Base-by-base conservation (phyloP, 306 rosid species). In the Acacia confusa region DNA sequence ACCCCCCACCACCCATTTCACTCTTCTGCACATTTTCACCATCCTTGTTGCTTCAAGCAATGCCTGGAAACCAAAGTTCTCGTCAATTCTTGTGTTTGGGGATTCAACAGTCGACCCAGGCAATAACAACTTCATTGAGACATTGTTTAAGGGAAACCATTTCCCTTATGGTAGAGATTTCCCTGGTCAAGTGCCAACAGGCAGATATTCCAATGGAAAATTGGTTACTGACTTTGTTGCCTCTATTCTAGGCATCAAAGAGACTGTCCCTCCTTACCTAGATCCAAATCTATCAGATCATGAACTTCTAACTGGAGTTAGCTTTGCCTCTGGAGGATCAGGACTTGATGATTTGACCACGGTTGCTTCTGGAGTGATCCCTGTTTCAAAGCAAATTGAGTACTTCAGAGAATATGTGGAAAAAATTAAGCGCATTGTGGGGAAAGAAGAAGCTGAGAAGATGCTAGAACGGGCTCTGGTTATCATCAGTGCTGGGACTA, bases 191-290 rank as follows among this genome's bases (percentile, higher is more conserved):
- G 63, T 81, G 8, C 80, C 91, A 0, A 90, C 88, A 1, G 97
- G 97, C 3, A 88, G 97, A 82, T 94, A 86, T 30, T 88, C 90
- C 0, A 84, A 92, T 75, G 94, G 95, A 65, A 94, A 92, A 85
- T 80, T 89, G 9, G 82, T 82, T 12, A 79, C 92, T 13, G 95
- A 92, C 45, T 80, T 92, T 50, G 4, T 89, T 68, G 92, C 97
- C 16, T 88, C 92, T 16, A 0, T 19, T 24, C 6, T 86, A 53
- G 79, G 74, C 6, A 81, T 92, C 79, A 90, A 94, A 83, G 91
- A 90, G 25, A 63, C 36, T 22, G 82, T 92, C 16, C 95, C 92
- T 81, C 87, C 92, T 44, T 90, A 86, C 27, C 69, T 89, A 32
- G 82, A 92, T 10, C 91, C 89, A 19, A 67, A 45, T 12, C 82